Evolutionary conservation across 305 asterid genomes (phyloP), one percentile per base, ranked within the genome.

Genomic region (Rubia balearica): DNA sequence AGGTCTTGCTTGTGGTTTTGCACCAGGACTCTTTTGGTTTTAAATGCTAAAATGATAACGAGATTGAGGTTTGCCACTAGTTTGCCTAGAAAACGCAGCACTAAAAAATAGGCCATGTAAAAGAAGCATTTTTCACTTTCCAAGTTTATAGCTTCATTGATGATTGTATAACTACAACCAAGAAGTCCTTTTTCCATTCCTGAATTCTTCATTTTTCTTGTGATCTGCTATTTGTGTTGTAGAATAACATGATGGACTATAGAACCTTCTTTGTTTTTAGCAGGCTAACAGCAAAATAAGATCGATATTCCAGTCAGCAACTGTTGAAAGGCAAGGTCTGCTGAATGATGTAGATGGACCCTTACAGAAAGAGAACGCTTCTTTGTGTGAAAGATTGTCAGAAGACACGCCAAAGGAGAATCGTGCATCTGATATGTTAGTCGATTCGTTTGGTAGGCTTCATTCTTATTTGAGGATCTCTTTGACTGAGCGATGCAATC

Each of bases 401-500:
- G 74, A 77, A 14, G 88, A 88, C 68, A 69, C 72, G 55, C 77
- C 81, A 3, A 85, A 81, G 78, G 82, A 84, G 63, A 81, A 68
- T 71, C 70, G 76, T 41, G 71, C 76, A 77, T 88, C 96, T 33
- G 83, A 91, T 71, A 86, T 91, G 90, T 80, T 94, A 72, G 78
- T 87, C 45, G 98, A 91, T 84, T 87, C 98, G 12, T 94, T 94
- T 61, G 99, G 99, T 81, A 88, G 98, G 86, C 76, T 69, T 67
- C 96, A 94, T 73, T 89, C 96, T 33, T 94, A 94, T 75, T 81
- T 94, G 79, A 83, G 99, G 83, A 94, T 94, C 76, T 94, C 98
- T 41, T 79, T 94, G 81, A 88, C 96, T 0, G 98, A 94, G 71
- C 95, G 98, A 17, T 94, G 99, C 84, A 94, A 94, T 79, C 82